Evolutionary conservation across 495 filamentous ascomycete genomes (phyloP), one percentile per base, ranked within the genome.

Genomic region (Neurospora sp.): DNA sequence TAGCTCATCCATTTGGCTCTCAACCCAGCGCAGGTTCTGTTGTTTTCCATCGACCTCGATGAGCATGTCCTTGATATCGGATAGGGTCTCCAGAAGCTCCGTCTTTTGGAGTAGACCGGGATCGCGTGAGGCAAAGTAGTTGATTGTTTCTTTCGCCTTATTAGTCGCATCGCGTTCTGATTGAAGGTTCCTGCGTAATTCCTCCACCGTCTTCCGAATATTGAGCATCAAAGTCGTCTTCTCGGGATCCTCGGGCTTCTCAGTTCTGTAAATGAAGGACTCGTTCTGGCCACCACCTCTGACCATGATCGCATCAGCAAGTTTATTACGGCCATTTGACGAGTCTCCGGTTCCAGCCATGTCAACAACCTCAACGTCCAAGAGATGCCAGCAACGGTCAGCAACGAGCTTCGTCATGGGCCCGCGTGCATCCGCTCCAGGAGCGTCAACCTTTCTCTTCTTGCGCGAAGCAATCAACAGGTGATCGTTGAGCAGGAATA

Each of bases 1-100:
- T 5, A 99, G 88, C 77, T 97, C 94, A 78, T 99, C 96, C 76
- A 99, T 91, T 82, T 98, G 94, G 59, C 89, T 88, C 78, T 99
- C 96, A 0, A 98, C 94, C 92, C 93, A 97, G 27, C 96, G 91
- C 20, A 99, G 86, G 76, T 94, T 97, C 79, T 97, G 93, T 76
- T 97, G 94, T 76, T 96, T 95, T 31, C 96, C 96, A 76, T 98
- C 96, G 37, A 98, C 94, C 75, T 98, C 96, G 72, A 99, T 94
- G 42, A 96, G 86, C 81, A 97, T 88, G 75, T 94, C 91, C 76
- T 89, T 89, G 76, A 87, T 89, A 40, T 91, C 89, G 46, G 89
- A 90, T 7, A 93, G 81, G 22, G 86, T 88, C 76, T 92, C 88
- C 14, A 93, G 85, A 0, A 93, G 80, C 59, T 90, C 88, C 2